These are phyloP conservation scores for Cordyceps militaris DNA, from an alignment of 2,329 filamentous ascomycete genomes.

Conservation along the genomic window DNA sequence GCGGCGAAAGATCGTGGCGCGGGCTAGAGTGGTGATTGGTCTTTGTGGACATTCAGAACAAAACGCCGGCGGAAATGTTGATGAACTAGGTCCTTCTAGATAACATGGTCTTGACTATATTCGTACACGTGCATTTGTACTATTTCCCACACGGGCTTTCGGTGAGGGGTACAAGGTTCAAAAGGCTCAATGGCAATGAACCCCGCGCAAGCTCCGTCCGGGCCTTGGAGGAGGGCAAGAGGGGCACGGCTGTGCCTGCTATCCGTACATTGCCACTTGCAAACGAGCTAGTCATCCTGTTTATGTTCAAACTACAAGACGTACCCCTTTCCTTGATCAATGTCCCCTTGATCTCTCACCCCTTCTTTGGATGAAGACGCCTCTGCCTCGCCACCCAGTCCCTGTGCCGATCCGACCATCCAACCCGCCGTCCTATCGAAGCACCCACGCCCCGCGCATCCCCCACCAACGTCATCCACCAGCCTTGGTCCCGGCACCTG, in stretches of 20 bases:
- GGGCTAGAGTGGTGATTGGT: neutral
- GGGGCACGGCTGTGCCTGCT: neutral
- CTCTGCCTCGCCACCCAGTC: neutral
- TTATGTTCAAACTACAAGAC: neutral
- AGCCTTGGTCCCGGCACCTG: neutral
- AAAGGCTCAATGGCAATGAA: neutral
- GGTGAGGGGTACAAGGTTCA: neutral
- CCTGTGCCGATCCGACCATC: neutral
- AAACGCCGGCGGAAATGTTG: neutral
- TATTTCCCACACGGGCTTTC: neutral
- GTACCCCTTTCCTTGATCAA: no score
- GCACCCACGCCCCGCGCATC: neutral
- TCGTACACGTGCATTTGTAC: neutral
- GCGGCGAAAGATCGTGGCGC: neutral
- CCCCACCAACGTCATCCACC: constrained; percentile 7
- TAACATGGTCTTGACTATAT: neutral
- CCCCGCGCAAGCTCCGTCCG: neutral
- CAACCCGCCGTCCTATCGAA: neutral
- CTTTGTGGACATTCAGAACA: neutral
- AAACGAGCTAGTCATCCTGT: neutral
- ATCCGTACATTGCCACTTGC: no score
- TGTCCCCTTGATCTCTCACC: neutral
- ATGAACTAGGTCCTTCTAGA: neutral
- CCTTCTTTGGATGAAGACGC: neutral
- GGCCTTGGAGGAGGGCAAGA: no score